Conservation (phyloP, 1,284 basidiomycete genomes). For the Butyriboletus appendiculatus region DNA sequence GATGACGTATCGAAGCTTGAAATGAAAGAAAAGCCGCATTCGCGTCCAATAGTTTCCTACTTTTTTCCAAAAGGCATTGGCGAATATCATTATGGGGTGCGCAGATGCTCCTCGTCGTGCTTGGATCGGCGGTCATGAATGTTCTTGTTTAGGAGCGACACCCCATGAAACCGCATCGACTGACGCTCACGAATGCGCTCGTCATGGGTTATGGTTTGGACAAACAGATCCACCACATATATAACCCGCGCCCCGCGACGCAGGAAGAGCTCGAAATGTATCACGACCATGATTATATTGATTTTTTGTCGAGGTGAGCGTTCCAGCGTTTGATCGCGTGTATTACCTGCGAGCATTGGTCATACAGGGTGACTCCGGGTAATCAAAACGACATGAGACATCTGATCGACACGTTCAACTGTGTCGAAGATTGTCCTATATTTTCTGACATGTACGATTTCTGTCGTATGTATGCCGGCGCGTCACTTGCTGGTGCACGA, state of each 20-base stretch:
- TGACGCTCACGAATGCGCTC: slow-evolving; percentile 93
- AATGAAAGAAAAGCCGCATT: slow-evolving; percentile 62
- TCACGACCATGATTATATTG: slow-evolving; percentile 94
- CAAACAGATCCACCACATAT: slow-evolving; percentile 92
- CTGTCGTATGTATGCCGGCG: slow-evolving; percentile 90
- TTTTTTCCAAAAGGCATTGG: slow-evolving; percentile 96
- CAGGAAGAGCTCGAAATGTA: slow-evolving; percentile 89
- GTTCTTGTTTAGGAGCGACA: slow-evolving; percentile 74
- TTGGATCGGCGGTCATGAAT: neutral
- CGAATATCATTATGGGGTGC: slow-evolving; percentile 92
- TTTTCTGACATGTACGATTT: slow-evolving; percentile 94
- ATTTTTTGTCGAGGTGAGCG: slow-evolving; percentile 85
- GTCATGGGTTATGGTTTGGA: slow-evolving; percentile 97
- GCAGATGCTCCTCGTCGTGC: slow-evolving; percentile 23
- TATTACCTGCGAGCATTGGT: slow-evolving; percentile 2
- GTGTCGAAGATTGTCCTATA: slow-evolving; percentile 93
- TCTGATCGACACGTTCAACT: slow-evolving; percentile 83
- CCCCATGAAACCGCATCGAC: slow-evolving; percentile 97
- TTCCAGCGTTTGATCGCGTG: neutral
- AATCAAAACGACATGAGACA: slow-evolving; percentile 75
- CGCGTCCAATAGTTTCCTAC: slow-evolving; percentile 88
- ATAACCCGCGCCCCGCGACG: slow-evolving; percentile 87
- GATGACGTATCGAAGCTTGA: slow-evolving; percentile 31
- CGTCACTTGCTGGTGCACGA: slow-evolving; percentile 86
- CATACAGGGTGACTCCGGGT: slow-evolving; percentile 74